These are phyloP conservation scores for Monosporascus sp. DNA, from an alignment of 2,329 filamentous ascomycete genomes.

Conservation along the genomic window DNA sequence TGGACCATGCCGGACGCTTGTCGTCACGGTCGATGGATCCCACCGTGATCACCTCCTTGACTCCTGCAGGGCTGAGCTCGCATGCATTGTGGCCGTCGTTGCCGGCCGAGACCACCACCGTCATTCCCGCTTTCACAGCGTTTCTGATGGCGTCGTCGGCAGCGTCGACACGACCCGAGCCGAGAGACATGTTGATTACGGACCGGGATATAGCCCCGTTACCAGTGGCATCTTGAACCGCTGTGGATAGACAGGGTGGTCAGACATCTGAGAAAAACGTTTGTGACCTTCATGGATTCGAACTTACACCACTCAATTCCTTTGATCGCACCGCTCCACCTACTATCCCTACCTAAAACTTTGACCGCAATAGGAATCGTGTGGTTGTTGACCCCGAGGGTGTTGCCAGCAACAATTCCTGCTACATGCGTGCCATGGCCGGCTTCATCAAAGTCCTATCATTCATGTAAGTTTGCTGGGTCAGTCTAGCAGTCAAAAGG, in stretches of 20 bases:
- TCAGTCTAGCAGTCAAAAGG: neutral
- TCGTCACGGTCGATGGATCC: slow-evolving; percentile 19
- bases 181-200: slow-evolving; percentile 25
- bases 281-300: neutral
- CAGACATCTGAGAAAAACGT: neutral
- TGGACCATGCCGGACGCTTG: slow-evolving; percentile 16
- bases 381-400: slow-evolving; percentile 22
- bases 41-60: slow-evolving; percentile 19
- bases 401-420: slow-evolving; percentile 19
- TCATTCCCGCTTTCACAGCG: slow-evolving; percentile 17
- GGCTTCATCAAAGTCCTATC: slow-evolving; percentile 18
- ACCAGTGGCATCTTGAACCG: slow-evolving; percentile 19
- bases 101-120: slow-evolving; percentile 20
- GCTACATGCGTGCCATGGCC: slow-evolving; percentile 24
- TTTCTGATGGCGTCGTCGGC: slow-evolving; percentile 16
- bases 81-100: slow-evolving; percentile 21
- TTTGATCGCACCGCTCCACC: slow-evolving; percentile 13
- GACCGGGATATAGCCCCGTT: slow-evolving; percentile 13
- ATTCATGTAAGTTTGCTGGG: neutral
- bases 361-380: slow-evolving; percentile 22
- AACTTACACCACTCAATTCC: slow-evolving; percentile 23
- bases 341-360: slow-evolving; percentile 14
- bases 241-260: slow-evolving; percentile 6
- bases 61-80: slow-evolving; percentile 17
- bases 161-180: slow-evolving; percentile 10